Base-by-base conservation (phyloP, 768 basidiomycete species). In the Suillus weaverae region DNA sequence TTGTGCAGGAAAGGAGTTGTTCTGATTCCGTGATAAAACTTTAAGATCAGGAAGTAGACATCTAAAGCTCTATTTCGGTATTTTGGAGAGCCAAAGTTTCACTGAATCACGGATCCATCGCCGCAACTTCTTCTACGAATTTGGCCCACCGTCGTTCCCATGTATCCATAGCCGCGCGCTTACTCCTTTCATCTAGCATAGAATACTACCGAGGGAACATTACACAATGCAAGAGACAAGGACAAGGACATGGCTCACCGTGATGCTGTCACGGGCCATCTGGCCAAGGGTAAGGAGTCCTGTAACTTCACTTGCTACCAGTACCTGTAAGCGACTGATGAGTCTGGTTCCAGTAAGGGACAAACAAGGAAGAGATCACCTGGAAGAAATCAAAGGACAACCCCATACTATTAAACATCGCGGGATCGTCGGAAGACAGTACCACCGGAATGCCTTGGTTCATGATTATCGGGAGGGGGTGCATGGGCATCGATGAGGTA, bases 341-440 rank as follows among this genome's bases (percentile, higher is more conserved):
- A 20, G 22, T 13, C 60, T 50, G 13, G 26, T 53, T 26, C 20
- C 62, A 22, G 39, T 8, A 43, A 33, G 7, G 20, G 44, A 48
- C 6, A 64, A 26, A 66, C 22, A 39, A 62, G 20, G 60, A 63
- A 20, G 1, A 11, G 33, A 72, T 64, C 67, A 85, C 88, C 77
- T 92, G 91, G 75, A 82, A 92, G 73, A 86, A 91, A 76, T 91
- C 91, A 71, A 84, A 92, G 1, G 88, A 86, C 7, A 92, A 78
- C 0, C 89, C 89, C 84, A 88, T 85, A 69, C 86, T 89, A 18
- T 87, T 89, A 68, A 92, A 92, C 18, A 87, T 83, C 0, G 88
- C 79, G 1, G 91, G 91, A 68, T 91, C 90, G 70, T 92, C 91
- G 4, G 87, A 89, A 68, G 81, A 86, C 10, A 93, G 79, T 2